Evolutionary conservation across 129 eudicot genomes (phyloP), one percentile per base, ranked within the genome.

Genomic region (Flaveria ramosissima): DNA sequence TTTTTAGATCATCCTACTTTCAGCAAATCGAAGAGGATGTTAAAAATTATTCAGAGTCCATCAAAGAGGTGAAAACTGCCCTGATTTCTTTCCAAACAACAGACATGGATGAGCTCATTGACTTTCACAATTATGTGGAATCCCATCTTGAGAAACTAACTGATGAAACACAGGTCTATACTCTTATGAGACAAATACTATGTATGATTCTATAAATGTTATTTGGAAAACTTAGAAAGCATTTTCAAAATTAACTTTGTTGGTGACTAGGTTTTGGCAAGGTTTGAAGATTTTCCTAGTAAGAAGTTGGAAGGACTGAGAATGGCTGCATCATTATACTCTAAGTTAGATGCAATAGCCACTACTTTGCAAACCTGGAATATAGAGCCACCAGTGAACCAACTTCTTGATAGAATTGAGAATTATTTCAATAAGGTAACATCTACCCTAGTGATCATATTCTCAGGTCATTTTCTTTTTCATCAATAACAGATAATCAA

Each of bases 1-100:
- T 65, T 65, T 73, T 56, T 70, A 93, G 98, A 77, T 93, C 98
- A 66, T 78, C 97, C 75, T 93, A 93, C 89, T 88, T 86, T 68
- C 88, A 69, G 60, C 98, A 90, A 85, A 93, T 93, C 16, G 97
- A 90, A 78, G 98, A 90, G 82, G 98, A 93, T 79, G 97, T 87
- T 13, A 84, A 71, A 79, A 87, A 83, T 30, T 86, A 93, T 72
- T 86, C 86, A 30, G 61, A 80, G 27, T 50, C 87, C 51, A 85
- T 93, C 21, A 87, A 78, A 81, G 96, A 93, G 84, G 68, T 93
- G 80, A 86, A 87, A 82, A 64, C 42, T 55, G 71, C 83, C 0
- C 73, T 93, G 41, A 70, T 12, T 48, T 63, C 88, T 62, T 93
- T 90, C 84, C 87, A 90, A 73, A 84, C 97, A 76, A 82, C 87